Percentiles rank a stretch among this genome's conserved stretches.
These are phyloP conservation scores for Ophiostoma sp. DNA, from an alignment of 2,329 filamentous ascomycete species.

Conservation along the genomic window DNA sequence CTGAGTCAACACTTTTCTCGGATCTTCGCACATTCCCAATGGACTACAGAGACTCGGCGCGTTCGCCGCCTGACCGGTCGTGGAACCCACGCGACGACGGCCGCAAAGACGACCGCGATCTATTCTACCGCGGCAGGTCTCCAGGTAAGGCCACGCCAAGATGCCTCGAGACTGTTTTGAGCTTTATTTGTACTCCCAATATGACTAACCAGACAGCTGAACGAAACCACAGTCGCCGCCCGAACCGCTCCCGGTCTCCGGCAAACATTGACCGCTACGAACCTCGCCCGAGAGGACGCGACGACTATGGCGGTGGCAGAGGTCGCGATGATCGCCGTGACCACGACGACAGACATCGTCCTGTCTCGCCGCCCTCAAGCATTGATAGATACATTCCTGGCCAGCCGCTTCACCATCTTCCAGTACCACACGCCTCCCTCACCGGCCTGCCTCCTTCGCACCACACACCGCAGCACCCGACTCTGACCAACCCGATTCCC, in stretches of 20 bases:
- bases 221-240: constrained; percentile 51
- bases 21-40: constrained; percentile 35
- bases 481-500: constrained; percentile 58
- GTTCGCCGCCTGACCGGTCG: constrained; percentile 50
- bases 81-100: constrained; percentile 51
- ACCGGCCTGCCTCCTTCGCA: constrained; percentile 66
- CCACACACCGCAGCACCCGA: constrained; percentile 50
- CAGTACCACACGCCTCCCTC: constrained; percentile 54
- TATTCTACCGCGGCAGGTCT: constrained; percentile 62
- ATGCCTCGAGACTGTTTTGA: not conserved
- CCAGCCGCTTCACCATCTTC: constrained; percentile 48
- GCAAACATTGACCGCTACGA: constrained; percentile 70
- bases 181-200: not conserved
- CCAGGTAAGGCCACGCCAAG: constrained; percentile 51
- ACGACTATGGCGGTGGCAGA: constrained; percentile 51
- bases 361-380: constrained; percentile 60
- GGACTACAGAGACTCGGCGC: constrained; percentile 53
- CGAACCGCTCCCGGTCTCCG: constrained; percentile 60
- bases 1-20: not conserved
- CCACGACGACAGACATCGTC: constrained; percentile 51
- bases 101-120: constrained; percentile 53
- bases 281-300: constrained; percentile 58
- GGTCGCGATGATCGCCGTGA: constrained; percentile 17
- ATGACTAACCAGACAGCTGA: constrained; percentile 47
- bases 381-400: constrained; percentile 84